Conservation (phyloP, 2,329 filamentous ascomycete species). For the Tricladium varicosporioides region DNA sequence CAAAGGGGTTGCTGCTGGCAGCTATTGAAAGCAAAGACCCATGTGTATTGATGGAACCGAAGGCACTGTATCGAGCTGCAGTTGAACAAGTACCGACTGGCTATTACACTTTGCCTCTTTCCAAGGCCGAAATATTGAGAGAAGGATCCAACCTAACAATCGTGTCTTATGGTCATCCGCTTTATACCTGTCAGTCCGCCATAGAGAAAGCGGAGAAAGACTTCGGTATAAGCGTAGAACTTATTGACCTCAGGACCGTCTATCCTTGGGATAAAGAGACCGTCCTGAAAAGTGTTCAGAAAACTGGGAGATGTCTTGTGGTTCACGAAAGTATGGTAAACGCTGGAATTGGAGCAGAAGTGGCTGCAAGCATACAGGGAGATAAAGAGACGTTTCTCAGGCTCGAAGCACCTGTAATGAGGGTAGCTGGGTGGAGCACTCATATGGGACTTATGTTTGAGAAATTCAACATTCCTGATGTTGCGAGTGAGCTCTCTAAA, state of each 20-base stretch:
- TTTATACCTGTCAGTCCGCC: conserved; percentile 66
- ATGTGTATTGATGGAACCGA: conserved; percentile 74
- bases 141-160: conserved; percentile 65
- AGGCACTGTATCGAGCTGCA: conserved; percentile 69
- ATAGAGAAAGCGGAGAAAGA: conserved; percentile 67
- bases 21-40: conserved; percentile 65
- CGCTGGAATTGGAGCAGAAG: conserved; percentile 69
- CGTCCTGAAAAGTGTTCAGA: conserved; percentile 64
- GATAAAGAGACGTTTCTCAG: conserved; percentile 58
- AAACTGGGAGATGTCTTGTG: conserved; percentile 67
- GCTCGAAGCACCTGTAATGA: conserved; percentile 67
- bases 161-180: conserved; percentile 67
- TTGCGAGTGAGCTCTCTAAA: conserved; percentile 54
- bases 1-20: conserved; percentile 66
- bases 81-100: conserved; percentile 72
- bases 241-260: conserved; percentile 69
- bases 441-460: conserved; percentile 68
- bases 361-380: conserved; percentile 70
- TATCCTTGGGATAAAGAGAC: conserved; percentile 72
- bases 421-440: conserved; percentile 68
- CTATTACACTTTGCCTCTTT: conserved; percentile 64
- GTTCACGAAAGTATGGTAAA: conserved; percentile 77
- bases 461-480: conserved; percentile 65
- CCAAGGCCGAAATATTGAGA: conserved; percentile 67
- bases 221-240: conserved; percentile 62